Base-by-base conservation (phyloP, 805 yeast genomes). In the Cyberlindnera misumaiensis region DNA sequence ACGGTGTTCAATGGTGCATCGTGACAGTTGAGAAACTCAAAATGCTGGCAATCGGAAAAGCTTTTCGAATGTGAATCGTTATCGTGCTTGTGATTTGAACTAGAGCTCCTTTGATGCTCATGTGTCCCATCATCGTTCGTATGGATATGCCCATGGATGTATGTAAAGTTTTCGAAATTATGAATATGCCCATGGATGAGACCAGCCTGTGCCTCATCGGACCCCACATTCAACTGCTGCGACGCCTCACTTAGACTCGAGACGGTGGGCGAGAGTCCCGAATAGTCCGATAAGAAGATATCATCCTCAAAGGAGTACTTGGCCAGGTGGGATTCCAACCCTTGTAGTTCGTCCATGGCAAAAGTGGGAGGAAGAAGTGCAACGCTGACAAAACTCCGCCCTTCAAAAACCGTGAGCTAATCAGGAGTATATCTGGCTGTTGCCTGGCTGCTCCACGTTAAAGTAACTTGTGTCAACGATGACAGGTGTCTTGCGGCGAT, bases 171-270 rank as follows among this genome's bases (percentile, higher is more conserved):
- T 41, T 69, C 65, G 52, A 74, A 79, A 48, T 73, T 75, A 56
- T 77, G 83, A 15, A 77, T 75, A 48, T 77, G 84, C 3, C 84
- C 84, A 56, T 77, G 84, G 13, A 77, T 77, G n/a, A 72, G 64
- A 15, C 82, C 82, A 22, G 15, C 25, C 24, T 22, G 34, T 20
- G 12, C n/a, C 16, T 4, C 24, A 6, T 20, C 24, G 8, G 24
- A 5, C 8, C 8, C 24, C 24, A 20, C 24, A 8, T 8, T 20
- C 24, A 20, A 5, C 18, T 18, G 17, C 14, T 16, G 11, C 33
- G 26, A 8, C 16, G 33, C 12, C 25, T 15, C 33, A 8, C 24
- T 20, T 20, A 20, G 8, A 5, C 8, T 20, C 8, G 24, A 20
- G 5, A 20, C 24, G 8, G 24, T 6, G 24, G 24, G 24, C 8